These are phyloP conservation scores for Termitomyces sp. DNA, from an alignment of 768 basidiomycete species.

Conservation along the genomic window DNA sequence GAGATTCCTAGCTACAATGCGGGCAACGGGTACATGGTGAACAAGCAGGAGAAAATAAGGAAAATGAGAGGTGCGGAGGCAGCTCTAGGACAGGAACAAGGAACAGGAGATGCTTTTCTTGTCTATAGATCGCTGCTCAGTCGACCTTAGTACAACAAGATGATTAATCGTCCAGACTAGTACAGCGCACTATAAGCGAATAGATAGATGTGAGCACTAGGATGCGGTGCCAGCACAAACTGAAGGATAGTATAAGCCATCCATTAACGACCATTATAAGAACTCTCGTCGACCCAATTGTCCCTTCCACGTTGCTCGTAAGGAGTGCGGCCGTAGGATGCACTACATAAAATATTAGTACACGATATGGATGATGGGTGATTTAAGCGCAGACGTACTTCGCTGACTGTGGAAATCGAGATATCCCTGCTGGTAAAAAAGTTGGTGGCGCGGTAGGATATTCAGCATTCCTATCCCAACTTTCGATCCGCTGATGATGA, in stretches of 20 bases:
- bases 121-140: background rate
- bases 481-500: slow-evolving; percentile 16
- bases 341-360: background rate
- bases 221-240: background rate
- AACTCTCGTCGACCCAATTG: slow-evolving; percentile 43
- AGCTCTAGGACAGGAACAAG: slow-evolving; percentile 23
- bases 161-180: background rate
- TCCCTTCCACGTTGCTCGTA: slow-evolving; percentile 23
- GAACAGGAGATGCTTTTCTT: slow-evolving; percentile 19
- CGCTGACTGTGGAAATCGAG: slow-evolving; percentile 7
- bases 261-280: slow-evolving; percentile 32
- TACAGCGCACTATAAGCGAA: background rate
- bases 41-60: slow-evolving; percentile 20
- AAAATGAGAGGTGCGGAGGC: slow-evolving; percentile 24
- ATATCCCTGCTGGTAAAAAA: slow-evolving; percentile 9
- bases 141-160: background rate
- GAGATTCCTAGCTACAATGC: slow-evolving; percentile 25
- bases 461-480: slow-evolving; percentile 17
- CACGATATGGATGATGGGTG: background rate
- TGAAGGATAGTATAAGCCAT: background rate
- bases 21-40: slow-evolving; percentile 17
- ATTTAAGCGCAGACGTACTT: slow-evolving; percentile 11
- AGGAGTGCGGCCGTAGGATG: slow-evolving; percentile 23
- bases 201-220: background rate
- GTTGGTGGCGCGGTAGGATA: slow-evolving; percentile 14